Evolutionary conservation across 1,284 basidiomycete species (phyloP).

Genomic region (Erythrobasidium hasegawianum): DNA sequence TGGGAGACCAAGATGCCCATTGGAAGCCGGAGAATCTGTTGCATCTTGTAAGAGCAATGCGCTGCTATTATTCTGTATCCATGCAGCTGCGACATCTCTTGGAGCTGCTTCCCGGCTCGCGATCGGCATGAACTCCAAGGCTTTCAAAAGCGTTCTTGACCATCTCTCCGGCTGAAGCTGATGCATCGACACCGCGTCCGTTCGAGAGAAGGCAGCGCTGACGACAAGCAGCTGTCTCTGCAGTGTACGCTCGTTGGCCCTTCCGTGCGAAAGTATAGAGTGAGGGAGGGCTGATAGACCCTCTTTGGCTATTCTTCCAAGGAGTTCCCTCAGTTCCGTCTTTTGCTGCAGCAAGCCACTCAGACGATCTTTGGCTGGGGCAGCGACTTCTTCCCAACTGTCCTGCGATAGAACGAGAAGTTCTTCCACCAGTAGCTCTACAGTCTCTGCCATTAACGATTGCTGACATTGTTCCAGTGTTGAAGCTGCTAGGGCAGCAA

Average conservation of each 20-base stretch:
- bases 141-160: slow-evolving; percentile 28
- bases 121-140: slow-evolving; percentile 23
- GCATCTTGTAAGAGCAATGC: background rate
- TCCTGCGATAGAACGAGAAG: slow-evolving; percentile 62
- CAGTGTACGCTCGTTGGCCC: slow-evolving; percentile 61
- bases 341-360: background rate
- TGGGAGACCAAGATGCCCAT: background rate
- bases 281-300: slow-evolving; percentile 69
- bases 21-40: background rate
- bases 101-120: background rate
- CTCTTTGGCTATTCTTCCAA: slow-evolving; percentile 52
- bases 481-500: slow-evolving; percentile 57
- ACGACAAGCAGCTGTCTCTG: slow-evolving; percentile 17
- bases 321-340: background rate
- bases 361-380: slow-evolving; percentile 55
- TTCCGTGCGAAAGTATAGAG: slow-evolving; percentile 64
- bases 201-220: background rate
- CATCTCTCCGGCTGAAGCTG: slow-evolving; percentile 24
- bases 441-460: slow-evolving; percentile 60
- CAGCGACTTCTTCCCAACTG: slow-evolving; percentile 58
- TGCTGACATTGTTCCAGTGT: slow-evolving; percentile 58
- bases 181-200: background rate
- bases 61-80: slow-evolving; percentile 2
- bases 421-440: slow-evolving; percentile 64
- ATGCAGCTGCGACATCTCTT: background rate